These are phyloP conservation scores for Plasmopara halstedii DNA, from an alignment of 352 stramenopile genomes.

Conservation along the genomic window DNA sequence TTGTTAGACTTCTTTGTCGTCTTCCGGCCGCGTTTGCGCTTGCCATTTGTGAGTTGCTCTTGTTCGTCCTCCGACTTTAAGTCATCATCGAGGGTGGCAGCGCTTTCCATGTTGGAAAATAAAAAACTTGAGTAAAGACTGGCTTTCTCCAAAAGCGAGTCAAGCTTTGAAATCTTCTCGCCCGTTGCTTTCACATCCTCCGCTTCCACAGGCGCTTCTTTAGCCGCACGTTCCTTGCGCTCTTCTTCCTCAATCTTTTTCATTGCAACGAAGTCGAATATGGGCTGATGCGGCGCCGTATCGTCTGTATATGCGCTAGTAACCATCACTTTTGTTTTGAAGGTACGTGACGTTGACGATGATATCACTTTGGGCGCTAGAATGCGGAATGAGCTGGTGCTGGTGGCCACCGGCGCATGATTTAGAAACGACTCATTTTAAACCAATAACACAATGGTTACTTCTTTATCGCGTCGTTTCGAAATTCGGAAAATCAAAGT, in stretches of 20 bases:
- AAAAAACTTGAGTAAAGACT: constrained; percentile 83
- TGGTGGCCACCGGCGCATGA: constrained; percentile 7
- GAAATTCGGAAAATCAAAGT: background rate
- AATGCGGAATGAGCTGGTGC: constrained; percentile 11
- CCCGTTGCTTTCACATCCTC: constrained; percentile 39
- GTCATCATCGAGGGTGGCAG: constrained; percentile 27
- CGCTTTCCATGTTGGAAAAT: constrained; percentile 78
- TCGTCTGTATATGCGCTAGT: constrained; percentile 30
- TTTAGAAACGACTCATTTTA: background rate
- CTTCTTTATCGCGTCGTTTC: constrained; percentile 8
- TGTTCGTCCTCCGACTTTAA: constrained; percentile 8
- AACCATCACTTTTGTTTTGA: constrained; percentile 42
- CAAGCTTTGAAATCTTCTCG: constrained; percentile 71
- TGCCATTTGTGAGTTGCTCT: constrained; percentile 21
- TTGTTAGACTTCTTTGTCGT: constrained; percentile 14
- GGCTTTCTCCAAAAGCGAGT: constrained; percentile 82
- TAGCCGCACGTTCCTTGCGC: constrained; percentile 11
- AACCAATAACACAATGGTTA: constrained; percentile 12
- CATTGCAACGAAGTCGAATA: constrained; percentile 69
- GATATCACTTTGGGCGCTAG: background rate
- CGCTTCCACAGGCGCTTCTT: constrained; percentile 1
- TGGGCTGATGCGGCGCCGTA: constrained; percentile 9
- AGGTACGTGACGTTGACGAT: background rate
- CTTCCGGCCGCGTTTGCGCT: constrained; percentile 41
- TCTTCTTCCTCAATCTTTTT: constrained; percentile 57